phyloP scores from a whole-genome alignment of 2,329 filamentous ascomycete genomes.

The Samsoniella hepiali region DNA sequence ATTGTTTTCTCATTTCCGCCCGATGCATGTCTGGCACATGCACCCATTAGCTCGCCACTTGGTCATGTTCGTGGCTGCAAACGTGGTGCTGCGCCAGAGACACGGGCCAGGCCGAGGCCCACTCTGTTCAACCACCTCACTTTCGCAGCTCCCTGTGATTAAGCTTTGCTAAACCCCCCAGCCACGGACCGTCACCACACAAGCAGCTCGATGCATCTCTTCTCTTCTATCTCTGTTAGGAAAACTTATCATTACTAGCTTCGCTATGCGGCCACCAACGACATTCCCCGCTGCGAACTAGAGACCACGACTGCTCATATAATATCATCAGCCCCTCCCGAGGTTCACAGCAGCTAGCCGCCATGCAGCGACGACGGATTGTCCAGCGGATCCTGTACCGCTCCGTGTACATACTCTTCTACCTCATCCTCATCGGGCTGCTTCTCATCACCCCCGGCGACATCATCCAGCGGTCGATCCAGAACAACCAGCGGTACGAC shows the following conservation, averaged over 20 bases:
- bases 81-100: background rate
- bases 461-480: conserved; percentile 71
- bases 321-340: background rate
- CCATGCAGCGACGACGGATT: conserved; percentile 31
- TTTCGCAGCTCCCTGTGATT: background rate
- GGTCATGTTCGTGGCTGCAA: background rate
- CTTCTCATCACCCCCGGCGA: conserved; percentile 79
- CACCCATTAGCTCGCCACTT: background rate
- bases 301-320: background rate
- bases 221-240: background rate
- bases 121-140: conserved; percentile 18
- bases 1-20: background rate
- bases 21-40: background rate
- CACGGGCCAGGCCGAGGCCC: conserved; percentile 10
- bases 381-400: conserved; percentile 69
- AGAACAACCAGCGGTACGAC: conserved; percentile 67
- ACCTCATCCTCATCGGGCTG: conserved; percentile 68
- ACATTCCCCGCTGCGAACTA: conserved; percentile 1
- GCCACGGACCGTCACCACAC: conserved; percentile 13
- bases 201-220: background rate
- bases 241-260: background rate
- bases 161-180: background rate
- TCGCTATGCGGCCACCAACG: conserved; percentile 6
- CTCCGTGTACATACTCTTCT: conserved; percentile 72
- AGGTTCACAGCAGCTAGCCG: conserved; percentile 14